Base-by-base conservation (phyloP, 148 eudicot species). In the Persicaria tinctoria region DNA sequence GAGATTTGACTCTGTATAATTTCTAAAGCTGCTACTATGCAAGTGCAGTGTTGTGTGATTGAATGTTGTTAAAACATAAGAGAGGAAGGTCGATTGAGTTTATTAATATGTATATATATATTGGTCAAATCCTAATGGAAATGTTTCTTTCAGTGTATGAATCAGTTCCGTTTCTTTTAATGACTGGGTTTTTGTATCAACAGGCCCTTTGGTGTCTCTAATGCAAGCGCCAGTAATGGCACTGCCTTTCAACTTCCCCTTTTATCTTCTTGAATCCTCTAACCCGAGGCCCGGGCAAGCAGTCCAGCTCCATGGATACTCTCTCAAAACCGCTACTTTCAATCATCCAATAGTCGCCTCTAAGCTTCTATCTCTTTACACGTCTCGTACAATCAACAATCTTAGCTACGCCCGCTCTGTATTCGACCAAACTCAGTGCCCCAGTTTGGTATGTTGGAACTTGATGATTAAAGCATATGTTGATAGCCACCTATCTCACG, bases 401-500 rank as follows among this genome's bases (percentile, higher is more conserved):
- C 63, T 57, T 57, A 18, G 8, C 23, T 57, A 57, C 18, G 63
- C 63, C 9, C 32, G 63, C 63, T 57, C 63, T 57, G 23, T 57
- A n/a, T 57, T 17, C 63, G 63, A n/a, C 63, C 23, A 7, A 57
- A 57, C 18, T 57, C 63, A 17, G 18, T 2, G 23, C 5, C 63
- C 63, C 8, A 5, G n/a, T 17, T 57, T 57, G 27, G 27, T 57
- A 57, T 57, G 63, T 9, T 57, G 63, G 74, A 81, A 81, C 64
- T 49, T 76, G 17, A 51, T 74, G 8, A 77, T 77, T 72, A 75
- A 75, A 77, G 68, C 66, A 71, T 78, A 68, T 20, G 49, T 81
- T 10, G 56, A 81, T 38, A 77, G 74, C 71, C 78, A 74, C 11
- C 80, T 70, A 13, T 77, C 80, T 0, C 71, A 81, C 1, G 77